Evolutionary conservation across 495 filamentous ascomycete species (phyloP), one percentile per base, ranked within the genome.

Genomic region (Lindgomyces ingoldianus): DNA sequence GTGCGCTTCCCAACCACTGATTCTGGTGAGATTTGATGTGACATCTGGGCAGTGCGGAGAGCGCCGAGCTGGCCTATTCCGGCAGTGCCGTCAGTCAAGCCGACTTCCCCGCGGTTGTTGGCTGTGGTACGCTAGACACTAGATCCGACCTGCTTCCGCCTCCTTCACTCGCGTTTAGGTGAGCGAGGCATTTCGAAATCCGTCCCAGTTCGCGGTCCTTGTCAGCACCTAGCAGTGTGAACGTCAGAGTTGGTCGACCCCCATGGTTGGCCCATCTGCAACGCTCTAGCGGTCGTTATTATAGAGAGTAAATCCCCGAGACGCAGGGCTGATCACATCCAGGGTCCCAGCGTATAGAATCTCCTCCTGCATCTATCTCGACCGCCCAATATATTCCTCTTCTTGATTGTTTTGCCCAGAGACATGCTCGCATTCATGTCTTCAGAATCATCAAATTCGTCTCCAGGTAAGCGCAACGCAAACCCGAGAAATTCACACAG

Each of bases 341-440:
- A 52, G 44, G 22, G 57, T 2, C 29, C 27, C 49, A 45, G 16
- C 25, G 14, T 8, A 21, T 21, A 14, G 14, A 22, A 47, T 39
- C 21, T 27, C 47, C 50, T 48, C 50, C 24, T 22, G 21, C 39
- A 22, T 46, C 46, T n/a, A 36, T 33, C 39, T 19, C 50, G 18
- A 27, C 41, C 8, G 47, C 12, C 26, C 12, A 50, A 57, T 29
- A 62, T 57, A 51, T 16, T 18, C 33, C 39, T 33, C 18, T 18
- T 22, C 3, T 39, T 41, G 27, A 39, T 49, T 50, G 51, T 1
- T 11, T 10, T 33, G 39, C 29, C 18, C n/a, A 63, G 33, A 65
- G 65, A 56, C 39, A 68, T 68, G 65, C 29, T 68, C 29, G 60
- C 65, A 54, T 51, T 68, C 60, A 68, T 64, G 65, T 48, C 65